Conservation (phyloP, 495 filamentous ascomycete species). For the Penicillium maclennaniae region DNA sequence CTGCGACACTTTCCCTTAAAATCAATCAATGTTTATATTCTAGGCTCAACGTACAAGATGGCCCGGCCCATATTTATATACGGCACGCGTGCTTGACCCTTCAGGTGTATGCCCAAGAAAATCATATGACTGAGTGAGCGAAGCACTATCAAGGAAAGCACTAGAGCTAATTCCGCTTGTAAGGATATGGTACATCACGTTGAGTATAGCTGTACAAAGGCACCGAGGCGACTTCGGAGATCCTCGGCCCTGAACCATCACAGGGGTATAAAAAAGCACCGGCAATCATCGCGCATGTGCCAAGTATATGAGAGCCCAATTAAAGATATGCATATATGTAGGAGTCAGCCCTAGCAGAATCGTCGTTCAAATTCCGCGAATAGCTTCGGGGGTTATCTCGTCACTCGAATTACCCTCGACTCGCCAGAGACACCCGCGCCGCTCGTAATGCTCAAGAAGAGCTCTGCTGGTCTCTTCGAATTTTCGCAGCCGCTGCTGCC, state of each 20-base stretch:
- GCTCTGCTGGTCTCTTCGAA: slow-evolving; percentile 85
- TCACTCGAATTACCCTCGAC: slow-evolving; percentile 85
- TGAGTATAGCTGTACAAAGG: slow-evolving; percentile 16
- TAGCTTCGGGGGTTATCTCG: slow-evolving; percentile 87
- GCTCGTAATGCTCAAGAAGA: slow-evolving; percentile 83
- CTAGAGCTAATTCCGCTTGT: not conserved
- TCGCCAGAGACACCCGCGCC: slow-evolving; percentile 80
- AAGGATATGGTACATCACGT: slow-evolving; percentile 19
- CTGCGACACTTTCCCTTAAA: too few species aligned
- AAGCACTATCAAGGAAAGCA: not conserved
- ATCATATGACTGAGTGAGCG: not conserved
- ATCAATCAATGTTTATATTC: not conserved
- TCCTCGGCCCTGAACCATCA: slow-evolving; percentile 1
- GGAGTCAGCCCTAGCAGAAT: slow-evolving; percentile 51
- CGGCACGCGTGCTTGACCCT: not conserved
- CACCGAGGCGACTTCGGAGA: not conserved
- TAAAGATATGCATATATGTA: slow-evolving; percentile 20
- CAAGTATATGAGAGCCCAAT: slow-evolving; percentile 5
- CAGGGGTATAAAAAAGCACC: slow-evolving; percentile 14
- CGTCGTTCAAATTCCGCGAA: slow-evolving; percentile 72
- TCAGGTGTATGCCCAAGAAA: not conserved
- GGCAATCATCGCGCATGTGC: not conserved
- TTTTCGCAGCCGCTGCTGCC: slow-evolving; percentile 69
- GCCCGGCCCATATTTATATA: not conserved
- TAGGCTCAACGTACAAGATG: not conserved